A percentile compares a stretch with the other conserved stretches of the same genome.
phyloP scores from a whole-genome alignment of 225 moss, liverwort and hornwort genomes.

The Bryoerythrophyllum caledonicum region DNA sequence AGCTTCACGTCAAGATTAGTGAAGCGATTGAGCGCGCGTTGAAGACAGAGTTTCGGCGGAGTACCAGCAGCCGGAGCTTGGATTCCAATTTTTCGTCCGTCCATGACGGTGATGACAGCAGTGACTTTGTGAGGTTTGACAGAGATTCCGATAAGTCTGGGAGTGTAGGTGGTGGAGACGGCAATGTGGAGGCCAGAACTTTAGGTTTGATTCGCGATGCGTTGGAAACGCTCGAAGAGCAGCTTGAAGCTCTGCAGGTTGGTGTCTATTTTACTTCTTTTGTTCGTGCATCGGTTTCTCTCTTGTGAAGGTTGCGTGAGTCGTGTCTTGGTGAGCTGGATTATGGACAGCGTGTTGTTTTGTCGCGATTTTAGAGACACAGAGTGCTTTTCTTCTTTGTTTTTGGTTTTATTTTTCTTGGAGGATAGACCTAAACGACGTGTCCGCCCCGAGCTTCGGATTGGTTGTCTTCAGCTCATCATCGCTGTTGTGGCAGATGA shows the following conservation, averaged over 20 bases:
- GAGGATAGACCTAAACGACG: neutral
- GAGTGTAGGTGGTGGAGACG: slow-evolving; percentile 38
- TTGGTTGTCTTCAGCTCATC: neutral
- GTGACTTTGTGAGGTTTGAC: slow-evolving; percentile 48
- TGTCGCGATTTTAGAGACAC: slow-evolving; percentile 3
- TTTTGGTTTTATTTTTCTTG: neutral
- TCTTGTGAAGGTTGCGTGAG: neutral
- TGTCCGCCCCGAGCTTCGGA: neutral
- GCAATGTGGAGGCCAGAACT: slow-evolving; percentile 82
- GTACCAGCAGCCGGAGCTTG: slow-evolving; percentile 51
- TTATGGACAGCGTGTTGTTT: neutral
- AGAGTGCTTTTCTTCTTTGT: neutral
- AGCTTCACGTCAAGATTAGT: slow-evolving; percentile 89
- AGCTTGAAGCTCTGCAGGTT: slow-evolving; percentile 92
- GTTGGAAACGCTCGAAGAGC: slow-evolving; percentile 84
- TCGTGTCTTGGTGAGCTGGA: slow-evolving; percentile 10
- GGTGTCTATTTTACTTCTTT: neutral
- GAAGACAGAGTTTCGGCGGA: slow-evolving; percentile 76
- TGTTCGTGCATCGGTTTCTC: slow-evolving; percentile 2
- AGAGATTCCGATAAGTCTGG: slow-evolving; percentile 32
- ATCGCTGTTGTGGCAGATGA: neutral
- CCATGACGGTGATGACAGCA: slow-evolving; percentile 35
- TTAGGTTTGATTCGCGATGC: slow-evolving; percentile 92
- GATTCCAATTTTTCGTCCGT: slow-evolving; percentile 30
- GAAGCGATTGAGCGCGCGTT: slow-evolving; percentile 91